Evolutionary conservation across 441 rosid species (phyloP).

Genomic region (Rhodomyrtus psidioides): DNA sequence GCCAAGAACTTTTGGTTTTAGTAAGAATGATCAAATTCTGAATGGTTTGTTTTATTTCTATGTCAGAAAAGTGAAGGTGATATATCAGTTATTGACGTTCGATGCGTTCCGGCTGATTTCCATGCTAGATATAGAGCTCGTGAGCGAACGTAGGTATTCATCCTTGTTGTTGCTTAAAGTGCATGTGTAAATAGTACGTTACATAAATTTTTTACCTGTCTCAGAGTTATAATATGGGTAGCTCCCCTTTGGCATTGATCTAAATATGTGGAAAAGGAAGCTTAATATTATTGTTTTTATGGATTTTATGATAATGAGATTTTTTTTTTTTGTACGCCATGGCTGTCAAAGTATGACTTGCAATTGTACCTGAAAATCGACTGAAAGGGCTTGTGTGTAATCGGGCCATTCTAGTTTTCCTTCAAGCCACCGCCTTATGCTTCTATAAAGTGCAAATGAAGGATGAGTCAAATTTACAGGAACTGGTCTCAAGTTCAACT

Average conservation of each 20-base stretch:
- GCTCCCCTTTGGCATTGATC: not conserved
- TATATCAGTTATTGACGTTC: slow-evolving; percentile 71
- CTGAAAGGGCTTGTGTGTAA: not conserved
- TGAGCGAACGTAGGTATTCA: slow-evolving; percentile 91
- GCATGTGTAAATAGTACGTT: not conserved
- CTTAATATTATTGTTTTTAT: not conserved
- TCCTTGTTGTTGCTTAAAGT: not conserved
- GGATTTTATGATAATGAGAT: not conserved
- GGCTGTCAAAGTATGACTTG: not conserved
- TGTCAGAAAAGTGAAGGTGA: slow-evolving; percentile 64
- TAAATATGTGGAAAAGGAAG: not conserved
- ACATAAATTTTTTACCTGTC: not conserved
- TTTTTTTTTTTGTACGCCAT: not conserved
- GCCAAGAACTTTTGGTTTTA: not conserved
- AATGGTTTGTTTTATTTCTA: slow-evolving; percentile 10
- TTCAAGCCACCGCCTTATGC: not conserved
- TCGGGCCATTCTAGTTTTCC: not conserved
- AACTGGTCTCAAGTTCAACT: not conserved
- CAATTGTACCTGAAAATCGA: not conserved
- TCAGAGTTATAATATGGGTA: not conserved
- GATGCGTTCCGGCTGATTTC: slow-evolving; percentile 58
- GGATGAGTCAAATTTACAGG: not conserved
- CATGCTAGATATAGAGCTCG: slow-evolving; percentile 87
- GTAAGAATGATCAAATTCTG: slow-evolving; percentile 1
- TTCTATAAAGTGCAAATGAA: not conserved